Conservation (phyloP, 2,329 filamentous ascomycete genomes). For the Ceratocystis lukuohia region DNA sequence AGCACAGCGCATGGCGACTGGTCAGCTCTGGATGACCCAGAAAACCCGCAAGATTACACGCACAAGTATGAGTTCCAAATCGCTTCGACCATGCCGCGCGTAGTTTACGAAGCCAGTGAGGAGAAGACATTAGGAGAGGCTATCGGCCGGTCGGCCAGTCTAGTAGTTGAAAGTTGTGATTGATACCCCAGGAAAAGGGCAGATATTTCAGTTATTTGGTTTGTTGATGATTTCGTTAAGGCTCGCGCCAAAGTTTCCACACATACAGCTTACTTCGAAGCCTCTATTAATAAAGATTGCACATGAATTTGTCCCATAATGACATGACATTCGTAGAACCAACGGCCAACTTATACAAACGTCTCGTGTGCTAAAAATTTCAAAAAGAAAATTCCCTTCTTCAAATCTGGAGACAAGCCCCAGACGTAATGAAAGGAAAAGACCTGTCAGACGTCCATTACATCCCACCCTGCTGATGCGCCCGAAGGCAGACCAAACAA, state of each 20-base stretch:
- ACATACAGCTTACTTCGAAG: too few relatives aligned
- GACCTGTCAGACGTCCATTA: slow-evolving; percentile 81
- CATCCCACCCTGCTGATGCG: slow-evolving; percentile 64
- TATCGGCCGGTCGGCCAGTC: slow-evolving; percentile 71
- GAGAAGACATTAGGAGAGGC: slow-evolving; percentile 54
- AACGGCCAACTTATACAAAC: too few relatives aligned
- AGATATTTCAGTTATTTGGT: slow-evolving; percentile 2
- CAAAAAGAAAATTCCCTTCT: slow-evolving; percentile 30
- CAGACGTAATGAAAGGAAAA: slow-evolving; percentile 36
- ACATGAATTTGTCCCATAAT: too few relatives aligned
- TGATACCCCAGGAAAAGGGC: neutral
- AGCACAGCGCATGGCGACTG: slow-evolving; percentile 27
- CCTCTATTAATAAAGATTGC: too few relatives aligned
- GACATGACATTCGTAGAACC: too few relatives aligned
- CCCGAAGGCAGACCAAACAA: slow-evolving; percentile 59
- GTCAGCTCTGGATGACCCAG: slow-evolving; percentile 20
- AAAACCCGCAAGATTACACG: slow-evolving; percentile 52
- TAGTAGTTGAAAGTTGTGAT: slow-evolving; percentile 64
- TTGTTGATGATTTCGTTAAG: neutral
- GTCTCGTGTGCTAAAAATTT: too few relatives aligned
- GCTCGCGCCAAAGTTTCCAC: too few relatives aligned
- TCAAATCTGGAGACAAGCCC: slow-evolving; percentile 31
- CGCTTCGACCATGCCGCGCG: slow-evolving; percentile 71
- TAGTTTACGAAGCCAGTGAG: slow-evolving; percentile 58
- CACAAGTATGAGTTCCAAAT: slow-evolving; percentile 79